Evolutionary conservation across 306 rosid species (phyloP).

Genomic region (Citrullus amarus): DNA sequence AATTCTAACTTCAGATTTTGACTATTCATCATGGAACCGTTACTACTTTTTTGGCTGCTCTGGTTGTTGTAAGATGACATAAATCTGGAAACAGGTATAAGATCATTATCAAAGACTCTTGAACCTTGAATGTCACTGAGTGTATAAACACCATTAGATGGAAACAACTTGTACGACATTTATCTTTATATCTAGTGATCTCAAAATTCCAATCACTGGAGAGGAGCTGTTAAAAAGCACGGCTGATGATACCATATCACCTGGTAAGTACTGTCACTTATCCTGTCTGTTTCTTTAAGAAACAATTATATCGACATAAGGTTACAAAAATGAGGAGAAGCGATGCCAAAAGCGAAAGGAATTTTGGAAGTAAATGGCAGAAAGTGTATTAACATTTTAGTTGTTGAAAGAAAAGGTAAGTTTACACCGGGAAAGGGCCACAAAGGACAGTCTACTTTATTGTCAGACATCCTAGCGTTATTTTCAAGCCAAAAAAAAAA

Average conservation of each 20-base stretch:
- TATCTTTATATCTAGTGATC: neutral
- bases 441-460: neutral
- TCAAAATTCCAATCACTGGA: neutral
- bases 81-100: neutral
- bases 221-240: neutral
- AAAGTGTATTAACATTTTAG: neutral
- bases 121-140: neutral
- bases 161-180: neutral
- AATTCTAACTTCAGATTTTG: neutral
- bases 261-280: neutral
- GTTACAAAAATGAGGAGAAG: neutral
- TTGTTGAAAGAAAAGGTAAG: neutral
- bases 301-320: neutral
- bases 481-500: neutral
- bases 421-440: neutral
- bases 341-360: neutral
- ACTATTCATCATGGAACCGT: neutral
- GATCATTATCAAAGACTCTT: neutral
- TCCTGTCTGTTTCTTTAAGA: neutral
- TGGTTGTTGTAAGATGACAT: conserved; percentile 4
- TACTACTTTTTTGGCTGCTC: neutral
- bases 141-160: neutral
- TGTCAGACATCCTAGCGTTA: neutral
- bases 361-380: neutral
- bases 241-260: conserved; percentile 1